These are phyloP conservation scores for Penicillium sp. DNA, from an alignment of 2,329 filamentous ascomycete species.

Conservation along the genomic window DNA sequence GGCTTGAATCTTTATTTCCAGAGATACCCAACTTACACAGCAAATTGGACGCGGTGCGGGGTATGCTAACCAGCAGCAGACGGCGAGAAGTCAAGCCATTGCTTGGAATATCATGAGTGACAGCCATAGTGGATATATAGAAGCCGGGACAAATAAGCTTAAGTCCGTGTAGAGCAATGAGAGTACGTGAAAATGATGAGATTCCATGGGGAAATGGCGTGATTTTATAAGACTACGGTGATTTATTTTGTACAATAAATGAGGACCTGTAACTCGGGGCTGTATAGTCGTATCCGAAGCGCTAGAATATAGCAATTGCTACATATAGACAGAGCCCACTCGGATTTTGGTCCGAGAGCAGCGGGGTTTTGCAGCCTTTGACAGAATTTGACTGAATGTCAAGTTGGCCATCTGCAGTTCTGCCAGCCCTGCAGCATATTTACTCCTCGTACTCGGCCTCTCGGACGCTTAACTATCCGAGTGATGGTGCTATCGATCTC, in stretches of 20 bases:
- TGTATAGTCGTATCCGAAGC: background rate
- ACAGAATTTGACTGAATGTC: background rate
- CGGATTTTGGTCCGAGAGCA: background rate
- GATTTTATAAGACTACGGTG: conserved; percentile 1
- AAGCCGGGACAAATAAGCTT: conserved; percentile 9
- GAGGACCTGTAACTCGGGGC: background rate
- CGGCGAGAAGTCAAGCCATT: conserved; percentile 3
- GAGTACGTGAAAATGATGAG: conserved; percentile 6
- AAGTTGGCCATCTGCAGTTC: background rate
- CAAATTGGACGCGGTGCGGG: conserved; percentile 21
- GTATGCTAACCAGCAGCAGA: conserved; percentile 13
- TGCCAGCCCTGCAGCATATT: background rate
- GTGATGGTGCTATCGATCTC: background rate
- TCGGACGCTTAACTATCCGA: background rate
- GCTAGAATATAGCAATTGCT: background rate
- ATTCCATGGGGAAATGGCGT: conserved; percentile 10
- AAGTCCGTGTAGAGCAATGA: conserved; percentile 9
- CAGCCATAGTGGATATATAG: background rate
- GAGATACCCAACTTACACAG: background rate
- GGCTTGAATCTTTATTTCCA: too few relatives aligned
- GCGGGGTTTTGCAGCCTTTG: background rate
- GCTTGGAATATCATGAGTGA: background rate
- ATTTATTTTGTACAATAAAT: background rate
- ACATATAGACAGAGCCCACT: background rate
- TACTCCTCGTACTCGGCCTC: background rate